Evolutionary conservation across 768 basidiomycete species (phyloP), one percentile per base, ranked within the genome.

Genomic region (Sarcodon aspratus): DNA sequence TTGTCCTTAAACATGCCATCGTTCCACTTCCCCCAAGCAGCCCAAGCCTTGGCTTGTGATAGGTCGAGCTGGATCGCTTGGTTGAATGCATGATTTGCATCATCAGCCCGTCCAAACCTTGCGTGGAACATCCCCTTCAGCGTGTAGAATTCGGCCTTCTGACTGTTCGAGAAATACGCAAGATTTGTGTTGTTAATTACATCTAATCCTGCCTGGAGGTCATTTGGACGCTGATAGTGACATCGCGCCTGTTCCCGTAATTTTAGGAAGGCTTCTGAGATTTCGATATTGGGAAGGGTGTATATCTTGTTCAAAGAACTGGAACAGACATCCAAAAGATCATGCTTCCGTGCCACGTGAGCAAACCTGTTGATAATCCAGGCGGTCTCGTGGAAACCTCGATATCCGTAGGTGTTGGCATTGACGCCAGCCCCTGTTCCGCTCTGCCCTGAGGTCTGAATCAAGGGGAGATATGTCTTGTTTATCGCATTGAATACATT

Each of bases 321-420:
- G 67, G 90, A 91, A 70, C 96, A 98, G 36, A 96, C 96, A 44
- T 99, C 96, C 42, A 94, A 74, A 7, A 99, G 75, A 52, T 94
- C 88, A 60, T 99, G 96, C 66, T 98, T 95, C 50, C 96, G 78
- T 17, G 96, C 96, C 48, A 97, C 93, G 66, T 99, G 95, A 8
- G 96, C 96, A 60, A 99, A 98, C 12, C 96, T 85, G 63, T 99
- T 99, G 70, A 98, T 97, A 61, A 96, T 98, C 96, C 96, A 99
- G 7, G 96, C 96, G 0, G 93, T 98, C 69, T 99, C 96, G 61
- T 99, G 96, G 63, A 90, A 97, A 7, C 96, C 96, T 46, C 96
- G 79, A 62, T 91, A 98, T 7, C 93, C 95, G 59, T 81, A 87
- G 1, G 90, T 93, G 49, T 81, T 88, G 37, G 82, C 69, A 50